These are phyloP conservation scores for Cystofilobasidium bisporidii DNA, from an alignment of 768 basidiomycete genomes.

Conservation along the genomic window DNA sequence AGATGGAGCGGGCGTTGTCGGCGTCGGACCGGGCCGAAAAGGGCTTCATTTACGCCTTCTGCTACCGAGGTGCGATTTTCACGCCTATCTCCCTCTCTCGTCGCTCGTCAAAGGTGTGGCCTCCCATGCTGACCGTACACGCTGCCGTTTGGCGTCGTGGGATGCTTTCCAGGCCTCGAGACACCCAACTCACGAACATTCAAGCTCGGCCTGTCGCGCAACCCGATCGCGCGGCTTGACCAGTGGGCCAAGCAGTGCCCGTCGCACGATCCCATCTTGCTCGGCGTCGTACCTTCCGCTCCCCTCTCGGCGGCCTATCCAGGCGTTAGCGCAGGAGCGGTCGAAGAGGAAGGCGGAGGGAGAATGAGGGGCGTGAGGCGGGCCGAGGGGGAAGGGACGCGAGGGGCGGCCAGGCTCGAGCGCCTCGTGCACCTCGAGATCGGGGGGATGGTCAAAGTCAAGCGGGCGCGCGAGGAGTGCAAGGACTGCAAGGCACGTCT, in stretches of 20 bases:
- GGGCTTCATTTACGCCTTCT: constrained; percentile 6
- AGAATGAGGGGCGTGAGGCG: neutral
- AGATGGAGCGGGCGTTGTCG: constrained; percentile 6
- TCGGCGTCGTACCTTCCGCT: neutral
- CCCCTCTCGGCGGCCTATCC: too few relatives aligned
- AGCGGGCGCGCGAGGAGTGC: neutral
- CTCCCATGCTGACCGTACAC: neutral
- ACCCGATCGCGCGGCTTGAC: constrained; percentile 8
- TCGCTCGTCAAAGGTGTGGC: too few relatives aligned
- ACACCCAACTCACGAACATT: neutral
- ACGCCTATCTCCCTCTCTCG: neutral
- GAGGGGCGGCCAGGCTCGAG: neutral
- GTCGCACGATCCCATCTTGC: constrained; percentile 6
- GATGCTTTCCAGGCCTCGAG: constrained; percentile 7
- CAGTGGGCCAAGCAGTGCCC: constrained; percentile 11
- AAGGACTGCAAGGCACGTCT: constrained; percentile 6
- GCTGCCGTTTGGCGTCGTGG: too few relatives aligned
- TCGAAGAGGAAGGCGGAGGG: neutral
- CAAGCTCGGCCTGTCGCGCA: constrained; percentile 14
- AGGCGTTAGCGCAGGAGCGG: neutral
- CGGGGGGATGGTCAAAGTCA: neutral
- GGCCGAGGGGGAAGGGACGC: neutral
- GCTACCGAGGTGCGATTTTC: constrained; percentile 3
- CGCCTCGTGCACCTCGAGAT: constrained; percentile 12
- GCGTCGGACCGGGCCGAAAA: neutral